These are phyloP conservation scores for Botrytis pseudocinerea DNA, from an alignment of 2,329 filamentous ascomycete genomes.

Conservation along the genomic window DNA sequence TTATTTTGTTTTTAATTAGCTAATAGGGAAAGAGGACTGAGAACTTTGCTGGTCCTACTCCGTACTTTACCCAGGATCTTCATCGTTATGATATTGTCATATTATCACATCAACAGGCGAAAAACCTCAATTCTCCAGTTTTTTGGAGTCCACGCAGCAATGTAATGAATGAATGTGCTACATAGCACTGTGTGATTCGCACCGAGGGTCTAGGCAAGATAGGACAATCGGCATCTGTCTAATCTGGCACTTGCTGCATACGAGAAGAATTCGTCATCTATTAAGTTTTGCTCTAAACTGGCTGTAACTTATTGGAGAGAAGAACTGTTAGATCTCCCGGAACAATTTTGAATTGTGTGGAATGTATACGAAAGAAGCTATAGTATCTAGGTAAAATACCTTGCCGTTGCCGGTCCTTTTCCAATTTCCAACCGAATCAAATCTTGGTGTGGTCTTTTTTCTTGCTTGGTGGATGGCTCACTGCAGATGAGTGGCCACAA, in stretches of 20 bases:
- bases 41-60: slow-evolving; percentile 7
- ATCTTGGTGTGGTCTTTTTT: slow-evolving; percentile 3
- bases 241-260: neutral
- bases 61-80: slow-evolving; percentile 17
- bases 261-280: slow-evolving; percentile 11
- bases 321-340: neutral
- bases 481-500: slow-evolving; percentile 21
- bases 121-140: neutral
- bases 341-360: neutral
- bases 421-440: slow-evolving; percentile 8
- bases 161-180: slow-evolving; percentile 9
- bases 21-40: neutral
- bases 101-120: neutral
- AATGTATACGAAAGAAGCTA: slow-evolving; percentile 1
- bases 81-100: slow-evolving; percentile 9
- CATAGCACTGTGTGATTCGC: neutral
- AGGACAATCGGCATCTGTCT: neutral
- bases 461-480: slow-evolving; percentile 17
- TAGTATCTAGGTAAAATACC: slow-evolving; percentile 3
- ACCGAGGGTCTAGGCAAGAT: slow-evolving; percentile 3
- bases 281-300: neutral
- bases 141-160: slow-evolving; percentile 2
- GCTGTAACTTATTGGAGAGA: neutral
- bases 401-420: neutral
- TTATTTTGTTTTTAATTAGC: too few species aligned